These are phyloP conservation scores for Pseudozyma hubeiensis DNA, from an alignment of 1,284 basidiomycete species.

Conservation along the genomic window DNA sequence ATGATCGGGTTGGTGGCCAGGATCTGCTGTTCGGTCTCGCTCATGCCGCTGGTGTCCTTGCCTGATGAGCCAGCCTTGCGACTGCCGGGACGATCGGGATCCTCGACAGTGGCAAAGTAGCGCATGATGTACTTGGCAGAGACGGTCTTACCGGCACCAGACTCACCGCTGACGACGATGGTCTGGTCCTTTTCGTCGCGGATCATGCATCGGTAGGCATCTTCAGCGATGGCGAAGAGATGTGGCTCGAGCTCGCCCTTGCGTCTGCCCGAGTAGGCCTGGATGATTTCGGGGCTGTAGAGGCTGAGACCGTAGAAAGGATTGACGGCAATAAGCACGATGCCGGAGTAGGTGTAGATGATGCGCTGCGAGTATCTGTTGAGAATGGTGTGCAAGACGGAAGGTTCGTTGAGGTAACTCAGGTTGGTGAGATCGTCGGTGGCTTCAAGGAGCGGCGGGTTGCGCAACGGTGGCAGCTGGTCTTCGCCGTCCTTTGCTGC, in stretches of 20 bases:
- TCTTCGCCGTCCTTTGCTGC: constrained; percentile 51
- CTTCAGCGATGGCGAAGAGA: constrained; percentile 98
- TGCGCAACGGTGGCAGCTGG: constrained; percentile 87
- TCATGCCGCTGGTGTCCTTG: constrained; percentile 77
- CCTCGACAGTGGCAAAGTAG: constrained; percentile 97
- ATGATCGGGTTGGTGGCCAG: constrained; percentile 98
- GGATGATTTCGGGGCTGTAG: constrained; percentile 93
- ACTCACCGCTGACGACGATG: constrained; percentile 98
- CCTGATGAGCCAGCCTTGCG: constrained; percentile 67
- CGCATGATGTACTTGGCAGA: constrained; percentile 99
- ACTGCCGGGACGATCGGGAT: constrained; percentile 73
- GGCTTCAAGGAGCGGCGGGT: constrained; percentile 94
- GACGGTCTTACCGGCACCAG: constrained; percentile 99
- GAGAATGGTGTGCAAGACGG: constrained; percentile 94
- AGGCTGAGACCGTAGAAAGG: constrained; percentile 83
- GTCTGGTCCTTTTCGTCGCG: constrained; percentile 95
- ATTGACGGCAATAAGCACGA: constrained; percentile 96
- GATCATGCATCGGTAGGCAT: constrained; percentile 97
- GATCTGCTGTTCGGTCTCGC: constrained; percentile 95
- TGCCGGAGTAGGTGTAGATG: constrained; percentile 99
- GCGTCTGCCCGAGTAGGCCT: constrained; percentile 91
- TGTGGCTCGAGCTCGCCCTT: constrained; percentile 97
- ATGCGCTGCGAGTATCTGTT: constrained; percentile 96
- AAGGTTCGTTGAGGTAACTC: constrained; percentile 95
- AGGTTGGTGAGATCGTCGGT: constrained; percentile 97